Percentiles rank a stretch among this genome's conserved stretches.
These are phyloP conservation scores for Ceratocystis albifundus DNA, from an alignment of 2,329 filamentous ascomycete genomes.

Conservation along the genomic window DNA sequence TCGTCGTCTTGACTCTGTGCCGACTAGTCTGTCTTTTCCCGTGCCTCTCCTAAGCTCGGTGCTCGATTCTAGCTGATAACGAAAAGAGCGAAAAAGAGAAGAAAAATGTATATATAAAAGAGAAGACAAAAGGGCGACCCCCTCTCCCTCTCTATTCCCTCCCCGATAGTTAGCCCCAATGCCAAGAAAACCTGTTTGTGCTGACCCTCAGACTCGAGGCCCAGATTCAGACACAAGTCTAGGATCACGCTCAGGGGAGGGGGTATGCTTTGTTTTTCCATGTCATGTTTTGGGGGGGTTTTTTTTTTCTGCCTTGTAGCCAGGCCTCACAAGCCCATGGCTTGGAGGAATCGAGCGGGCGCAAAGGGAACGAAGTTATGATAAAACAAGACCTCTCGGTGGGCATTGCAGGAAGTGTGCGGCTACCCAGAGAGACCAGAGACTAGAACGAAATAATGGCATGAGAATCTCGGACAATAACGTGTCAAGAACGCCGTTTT, in stretches of 20 bases:
- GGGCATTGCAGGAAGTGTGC: neutral
- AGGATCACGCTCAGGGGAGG: neutral
- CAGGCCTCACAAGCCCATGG: neutral
- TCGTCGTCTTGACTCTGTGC: no score
- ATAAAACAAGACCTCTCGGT: neutral
- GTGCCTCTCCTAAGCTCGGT: no score
- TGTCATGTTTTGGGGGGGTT: neutral
- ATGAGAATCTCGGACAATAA: conserved; percentile 2
- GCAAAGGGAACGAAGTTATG: neutral
- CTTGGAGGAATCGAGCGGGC: neutral
- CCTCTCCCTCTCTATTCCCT: neutral
- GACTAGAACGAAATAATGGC: neutral
- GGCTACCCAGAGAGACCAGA: neutral
- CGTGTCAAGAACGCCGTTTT: neutral
- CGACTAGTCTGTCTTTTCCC: no score
- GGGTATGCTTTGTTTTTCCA: neutral
- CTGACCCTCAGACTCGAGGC: neutral
- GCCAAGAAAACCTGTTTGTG: conserved; percentile 12
- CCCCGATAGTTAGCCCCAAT: neutral
- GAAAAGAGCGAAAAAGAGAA: no score
- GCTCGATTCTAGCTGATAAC: no score
- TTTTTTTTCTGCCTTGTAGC: neutral
- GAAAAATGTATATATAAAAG: no score
- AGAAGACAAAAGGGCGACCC: neutral
- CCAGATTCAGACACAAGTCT: neutral